Base-by-base conservation (phyloP, 352 stramenopile species). In the Phytophthora kernoviae region DNA sequence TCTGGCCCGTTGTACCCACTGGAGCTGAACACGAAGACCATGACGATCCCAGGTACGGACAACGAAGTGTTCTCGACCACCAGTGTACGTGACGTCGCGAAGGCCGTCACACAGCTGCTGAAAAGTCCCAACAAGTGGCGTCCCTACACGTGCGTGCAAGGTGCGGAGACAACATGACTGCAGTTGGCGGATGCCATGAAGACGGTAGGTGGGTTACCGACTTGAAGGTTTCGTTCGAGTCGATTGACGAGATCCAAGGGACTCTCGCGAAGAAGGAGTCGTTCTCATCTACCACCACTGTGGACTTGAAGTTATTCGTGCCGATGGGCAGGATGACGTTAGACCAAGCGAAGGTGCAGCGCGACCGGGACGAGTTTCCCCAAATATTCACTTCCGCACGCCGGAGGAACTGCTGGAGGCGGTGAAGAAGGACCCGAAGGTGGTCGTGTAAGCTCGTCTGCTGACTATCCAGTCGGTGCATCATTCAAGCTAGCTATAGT, bases 81-180 rank as follows among this genome's bases (percentile, higher is more conserved):
- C 1, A 73, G 57, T 20, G 63, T 58, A 1, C 70, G 69, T 1
- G 69, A 82, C 17, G 30, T 30, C 5, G 48, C 56, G 6, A 62
- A 65, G 12, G 66, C 62, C 1, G 37, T 73, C 2, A 54, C 41
- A 1, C 20, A 65, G 45, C 22, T 74, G 14, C 44, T 79, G 24
- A 61, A 71, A 33, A 65, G 44, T 8, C 7, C 27, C 17, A 58
- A 51, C 45, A 75, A 66, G 48, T 82, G 69, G 69, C 60, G 54
- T 36, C 52, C 27, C 1, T 70, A 66, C 47, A 75, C 61, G 8
- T 70, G 69, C 41, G 14, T 79, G 2, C 69, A 75, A 54, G 70
- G 59, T n/a, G 53, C 64, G 44, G 30, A 75, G 54, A 73, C 61
- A 32, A 73, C 73, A 42, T 79, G 62, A 69, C 27, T 71, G 15